Evolutionary conservation across 2,329 filamentous ascomycete genomes (phyloP).

Genomic region (Endoconidiophora polonica): DNA sequence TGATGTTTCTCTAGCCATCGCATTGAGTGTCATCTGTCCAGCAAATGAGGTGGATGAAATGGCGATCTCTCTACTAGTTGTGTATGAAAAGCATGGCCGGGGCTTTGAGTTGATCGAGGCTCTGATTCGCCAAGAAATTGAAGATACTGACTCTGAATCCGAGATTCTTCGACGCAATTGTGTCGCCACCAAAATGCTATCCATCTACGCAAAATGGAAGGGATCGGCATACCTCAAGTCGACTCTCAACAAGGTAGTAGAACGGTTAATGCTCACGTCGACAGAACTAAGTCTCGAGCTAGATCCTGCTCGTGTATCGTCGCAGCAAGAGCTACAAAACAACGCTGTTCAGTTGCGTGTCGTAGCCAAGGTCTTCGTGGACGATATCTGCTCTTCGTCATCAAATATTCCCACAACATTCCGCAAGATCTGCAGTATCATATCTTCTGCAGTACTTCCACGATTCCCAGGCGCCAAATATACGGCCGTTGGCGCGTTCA

Average conservation of each 20-base stretch:
- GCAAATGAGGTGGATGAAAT: conserved; percentile 53
- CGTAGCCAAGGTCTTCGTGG: conserved; percentile 54
- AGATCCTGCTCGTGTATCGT: conserved; percentile 43
- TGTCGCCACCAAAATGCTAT: conserved; percentile 57
- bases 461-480: conserved; percentile 55
- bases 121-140: conserved; percentile 51
- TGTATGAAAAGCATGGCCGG: conserved; percentile 50
- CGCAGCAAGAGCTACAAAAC: conserved; percentile 45
- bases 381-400: conserved; percentile 50
- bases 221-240: conserved; percentile 44
- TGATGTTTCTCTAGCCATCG: conserved; percentile 44
- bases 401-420: conserved; percentile 45
- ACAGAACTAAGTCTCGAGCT: conserved; percentile 52
- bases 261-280: conserved; percentile 48
- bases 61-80: conserved; percentile 48
- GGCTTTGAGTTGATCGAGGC: conserved; percentile 48
- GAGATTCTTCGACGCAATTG: conserved; percentile 52
- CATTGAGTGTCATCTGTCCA: conserved; percentile 49
- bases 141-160: conserved; percentile 52
- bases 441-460: conserved; percentile 44
- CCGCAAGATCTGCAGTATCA: conserved; percentile 52
- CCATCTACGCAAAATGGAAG: conserved; percentile 57
- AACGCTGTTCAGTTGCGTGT: conserved; percentile 50
- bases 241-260: conserved; percentile 50
- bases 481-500: conserved; percentile 53